Conservation (phyloP, 495 filamentous ascomycete species). For the Margaritispora aquatica region DNA sequence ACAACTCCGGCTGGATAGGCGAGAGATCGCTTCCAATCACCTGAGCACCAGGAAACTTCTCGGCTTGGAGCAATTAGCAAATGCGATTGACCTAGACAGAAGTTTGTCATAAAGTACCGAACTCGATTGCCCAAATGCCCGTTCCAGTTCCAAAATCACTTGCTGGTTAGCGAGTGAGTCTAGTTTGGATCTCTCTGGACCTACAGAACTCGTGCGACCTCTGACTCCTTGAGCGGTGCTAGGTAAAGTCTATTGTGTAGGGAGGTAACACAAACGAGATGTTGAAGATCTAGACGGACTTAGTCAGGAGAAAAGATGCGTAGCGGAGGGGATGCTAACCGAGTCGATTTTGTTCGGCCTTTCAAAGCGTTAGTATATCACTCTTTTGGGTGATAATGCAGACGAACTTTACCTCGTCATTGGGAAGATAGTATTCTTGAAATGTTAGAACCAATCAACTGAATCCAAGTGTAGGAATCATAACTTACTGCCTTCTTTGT, state of each 20-base stretch:
- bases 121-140: constrained; percentile 47
- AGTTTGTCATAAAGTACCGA: constrained; percentile 28
- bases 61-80: constrained; percentile 17
- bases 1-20: constrained; percentile 49
- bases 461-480: neutral
- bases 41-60: constrained; percentile 45
- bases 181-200: too few species aligned
- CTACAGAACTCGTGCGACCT: neutral
- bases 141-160: constrained; percentile 15
- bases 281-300: neutral
- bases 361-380: neutral
- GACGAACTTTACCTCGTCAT: constrained; percentile 21
- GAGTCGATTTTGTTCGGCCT: constrained; percentile 3
- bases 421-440: constrained; percentile 34
- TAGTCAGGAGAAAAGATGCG: neutral
- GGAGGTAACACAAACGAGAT: neutral
- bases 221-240: neutral
- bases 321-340: neutral
- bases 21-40: constrained; percentile 60
- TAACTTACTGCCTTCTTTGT: neutral
- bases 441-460: neutral
- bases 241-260: neutral
- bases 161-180: too few species aligned
- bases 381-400: neutral
- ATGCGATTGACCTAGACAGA: neutral